Evolutionary conservation across 2,329 filamentous ascomycete species (phyloP).

Genomic region (Phaeophleospora eucalypticola): DNA sequence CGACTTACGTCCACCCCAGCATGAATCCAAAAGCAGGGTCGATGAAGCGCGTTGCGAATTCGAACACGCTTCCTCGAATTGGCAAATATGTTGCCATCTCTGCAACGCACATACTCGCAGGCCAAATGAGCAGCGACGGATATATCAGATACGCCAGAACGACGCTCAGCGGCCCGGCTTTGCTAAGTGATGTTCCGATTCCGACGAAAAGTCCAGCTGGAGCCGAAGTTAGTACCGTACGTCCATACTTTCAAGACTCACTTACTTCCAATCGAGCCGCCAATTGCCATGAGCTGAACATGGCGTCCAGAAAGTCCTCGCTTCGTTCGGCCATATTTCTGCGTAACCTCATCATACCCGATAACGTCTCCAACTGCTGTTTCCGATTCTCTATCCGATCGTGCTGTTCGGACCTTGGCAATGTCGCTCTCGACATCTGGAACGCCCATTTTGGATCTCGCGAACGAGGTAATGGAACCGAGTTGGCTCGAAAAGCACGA

Average conservation of each 20-base stretch:
- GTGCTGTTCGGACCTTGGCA: conserved; percentile 1
- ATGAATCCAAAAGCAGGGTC: conserved; percentile 31
- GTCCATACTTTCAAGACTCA: neutral
- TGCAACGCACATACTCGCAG: conserved; percentile 13
- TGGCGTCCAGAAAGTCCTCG: conserved; percentile 7
- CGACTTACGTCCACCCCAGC: conserved; percentile 42
- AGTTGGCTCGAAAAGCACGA: too few species aligned
- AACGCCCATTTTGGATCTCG: neutral
- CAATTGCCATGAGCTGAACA: conserved; percentile 12
- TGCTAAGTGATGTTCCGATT: conserved; percentile 12
- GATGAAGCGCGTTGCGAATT: conserved; percentile 18
- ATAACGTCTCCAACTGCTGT: conserved; percentile 2
- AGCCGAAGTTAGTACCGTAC: neutral
- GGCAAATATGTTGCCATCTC: conserved; percentile 16
- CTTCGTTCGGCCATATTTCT: conserved; percentile 9
- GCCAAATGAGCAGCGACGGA: conserved; percentile 12
- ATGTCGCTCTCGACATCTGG: conserved; percentile 3
- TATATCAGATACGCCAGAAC: conserved; percentile 17
- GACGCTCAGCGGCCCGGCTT: conserved; percentile 28
- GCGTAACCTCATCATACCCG: conserved; percentile 1
- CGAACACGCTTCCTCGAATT: conserved; percentile 8
- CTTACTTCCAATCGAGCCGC: conserved; percentile 2
- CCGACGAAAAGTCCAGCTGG: conserved; percentile 7
- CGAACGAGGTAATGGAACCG: too few species aligned
- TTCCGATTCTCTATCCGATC: neutral